Conservation (phyloP, 2,329 filamentous ascomycete genomes). For the Pseudocercospora musae region DNA sequence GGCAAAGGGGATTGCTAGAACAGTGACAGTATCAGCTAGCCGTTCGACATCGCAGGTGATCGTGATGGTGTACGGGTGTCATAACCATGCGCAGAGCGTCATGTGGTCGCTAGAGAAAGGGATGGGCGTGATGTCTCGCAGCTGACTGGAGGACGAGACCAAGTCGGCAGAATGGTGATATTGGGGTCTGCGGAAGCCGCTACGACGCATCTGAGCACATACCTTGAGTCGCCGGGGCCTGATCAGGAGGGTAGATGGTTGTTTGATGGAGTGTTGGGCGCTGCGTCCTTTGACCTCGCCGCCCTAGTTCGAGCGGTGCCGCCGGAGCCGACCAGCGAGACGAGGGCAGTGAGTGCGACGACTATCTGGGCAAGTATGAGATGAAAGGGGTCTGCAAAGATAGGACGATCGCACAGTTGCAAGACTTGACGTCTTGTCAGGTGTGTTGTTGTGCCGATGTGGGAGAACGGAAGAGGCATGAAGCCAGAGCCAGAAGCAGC, state of each 20-base stretch:
- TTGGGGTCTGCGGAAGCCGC: constrained; percentile 16
- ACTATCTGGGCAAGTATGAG: constrained; percentile 8
- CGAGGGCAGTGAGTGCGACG: neutral
- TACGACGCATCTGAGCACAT: constrained; percentile 19
- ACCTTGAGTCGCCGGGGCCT: constrained; percentile 27
- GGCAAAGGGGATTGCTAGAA: constrained; percentile 3
- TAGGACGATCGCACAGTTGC: constrained; percentile 13
- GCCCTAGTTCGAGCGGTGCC: constrained; percentile 17
- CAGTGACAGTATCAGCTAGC: constrained; percentile 12
- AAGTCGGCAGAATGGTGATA: constrained; percentile 20
- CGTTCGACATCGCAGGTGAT: neutral
- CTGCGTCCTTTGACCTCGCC: constrained; percentile 21
- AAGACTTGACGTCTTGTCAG: constrained; percentile 8
- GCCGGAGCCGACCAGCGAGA: neutral
- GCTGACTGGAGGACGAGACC: constrained; percentile 16
- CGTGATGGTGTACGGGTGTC: neutral
- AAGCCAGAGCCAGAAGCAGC: constrained; percentile 6
- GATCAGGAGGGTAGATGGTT: constrained; percentile 25
- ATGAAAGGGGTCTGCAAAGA: constrained; percentile 1
- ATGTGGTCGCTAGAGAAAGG: constrained; percentile 19
- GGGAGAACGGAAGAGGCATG: constrained; percentile 9
- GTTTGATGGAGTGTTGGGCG: constrained; percentile 25
- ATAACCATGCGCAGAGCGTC: constrained; percentile 1
- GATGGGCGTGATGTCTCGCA: constrained; percentile 19
- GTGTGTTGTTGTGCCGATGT: constrained; percentile 13